phyloP scores from a whole-genome alignment of 768 basidiomycete genomes.

The Hortiboletus flavorubellus region DNA sequence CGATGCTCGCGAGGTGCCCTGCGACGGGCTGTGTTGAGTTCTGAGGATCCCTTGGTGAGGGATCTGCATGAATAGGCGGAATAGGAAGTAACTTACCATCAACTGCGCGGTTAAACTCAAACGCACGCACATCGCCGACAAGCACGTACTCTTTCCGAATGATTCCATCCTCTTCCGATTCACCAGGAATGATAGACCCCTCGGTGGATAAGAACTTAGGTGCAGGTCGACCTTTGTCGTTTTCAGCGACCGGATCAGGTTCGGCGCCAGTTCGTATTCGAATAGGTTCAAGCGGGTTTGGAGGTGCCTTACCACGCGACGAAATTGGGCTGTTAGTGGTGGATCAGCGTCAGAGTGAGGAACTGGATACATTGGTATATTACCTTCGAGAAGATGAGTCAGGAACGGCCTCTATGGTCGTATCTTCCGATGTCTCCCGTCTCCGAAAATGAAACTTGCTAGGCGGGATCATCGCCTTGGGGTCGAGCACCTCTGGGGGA shows the following conservation, averaged over 20 bases:
- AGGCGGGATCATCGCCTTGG: slow-evolving; percentile 76
- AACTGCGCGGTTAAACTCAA: slow-evolving; percentile 88
- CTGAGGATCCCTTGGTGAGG: slow-evolving; percentile 36
- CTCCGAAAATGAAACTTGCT: slow-evolving; percentile 74
- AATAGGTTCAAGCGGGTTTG: slow-evolving; percentile 7
- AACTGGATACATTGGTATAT: neutral
- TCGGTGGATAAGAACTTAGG: slow-evolving; percentile 44
- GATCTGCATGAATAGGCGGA: slow-evolving; percentile 1
- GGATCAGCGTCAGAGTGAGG: neutral
- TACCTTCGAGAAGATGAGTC: slow-evolving; percentile 23
- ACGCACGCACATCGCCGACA: slow-evolving; percentile 83
- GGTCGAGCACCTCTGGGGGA: slow-evolving; percentile 77
- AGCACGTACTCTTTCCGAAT: slow-evolving; percentile 89
- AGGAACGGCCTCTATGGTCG: neutral
- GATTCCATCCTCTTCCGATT: slow-evolving; percentile 79
- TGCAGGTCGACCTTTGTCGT: slow-evolving; percentile 12
- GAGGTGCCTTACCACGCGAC: slow-evolving; percentile 18
- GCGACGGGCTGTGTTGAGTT: slow-evolving; percentile 59
- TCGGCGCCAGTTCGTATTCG: slow-evolving; percentile 16
- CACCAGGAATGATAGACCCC: slow-evolving; percentile 73
- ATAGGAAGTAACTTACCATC: slow-evolving; percentile 60
- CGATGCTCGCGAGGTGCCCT: slow-evolving; percentile 57
- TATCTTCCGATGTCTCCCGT: slow-evolving; percentile 24
- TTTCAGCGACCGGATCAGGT: slow-evolving; percentile 2
- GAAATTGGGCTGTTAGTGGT: slow-evolving; percentile 10